phyloP scores from a whole-genome alignment of 2,329 filamentous ascomycete species.

The Alternaria atra region DNA sequence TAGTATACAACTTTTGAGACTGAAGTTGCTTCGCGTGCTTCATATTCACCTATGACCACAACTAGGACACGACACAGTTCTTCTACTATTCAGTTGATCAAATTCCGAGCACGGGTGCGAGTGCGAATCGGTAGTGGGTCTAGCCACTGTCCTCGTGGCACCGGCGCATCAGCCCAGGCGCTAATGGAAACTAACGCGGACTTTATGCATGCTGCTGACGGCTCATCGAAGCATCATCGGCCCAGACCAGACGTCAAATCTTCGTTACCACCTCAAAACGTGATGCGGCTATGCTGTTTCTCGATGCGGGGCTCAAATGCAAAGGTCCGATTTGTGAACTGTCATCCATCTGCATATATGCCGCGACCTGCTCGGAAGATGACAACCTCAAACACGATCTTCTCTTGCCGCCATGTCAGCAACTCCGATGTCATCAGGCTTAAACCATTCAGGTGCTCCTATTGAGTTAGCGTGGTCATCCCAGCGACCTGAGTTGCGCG shows the following conservation, averaged over 20 bases:
- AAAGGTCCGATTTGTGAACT: constrained; percentile 3
- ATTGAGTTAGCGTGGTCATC: constrained; percentile 23
- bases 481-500: constrained; percentile 16
- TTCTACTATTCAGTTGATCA: neutral
- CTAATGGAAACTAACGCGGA: constrained; percentile 1
- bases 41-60: too few relatives aligned
- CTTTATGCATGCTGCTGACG: constrained; percentile 14
- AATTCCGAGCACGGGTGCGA: neutral
- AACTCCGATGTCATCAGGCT: neutral
- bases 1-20: neutral
- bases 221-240: neutral
- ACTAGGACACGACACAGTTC: neutral
- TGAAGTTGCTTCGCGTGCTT: rapidly evolving
- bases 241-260: neutral
- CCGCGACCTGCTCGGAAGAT: neutral
- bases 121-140: neutral
- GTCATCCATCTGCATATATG: constrained; percentile 11
- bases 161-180: neutral
- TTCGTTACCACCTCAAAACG: neutral
- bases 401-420: constrained; percentile 4
- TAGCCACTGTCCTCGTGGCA: neutral
- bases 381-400: neutral
- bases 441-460: neutral
- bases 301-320: neutral
- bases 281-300: neutral